Evolutionary conservation across 352 stramenopile species (phyloP).

Genomic region (Phytophthora constricta): DNA sequence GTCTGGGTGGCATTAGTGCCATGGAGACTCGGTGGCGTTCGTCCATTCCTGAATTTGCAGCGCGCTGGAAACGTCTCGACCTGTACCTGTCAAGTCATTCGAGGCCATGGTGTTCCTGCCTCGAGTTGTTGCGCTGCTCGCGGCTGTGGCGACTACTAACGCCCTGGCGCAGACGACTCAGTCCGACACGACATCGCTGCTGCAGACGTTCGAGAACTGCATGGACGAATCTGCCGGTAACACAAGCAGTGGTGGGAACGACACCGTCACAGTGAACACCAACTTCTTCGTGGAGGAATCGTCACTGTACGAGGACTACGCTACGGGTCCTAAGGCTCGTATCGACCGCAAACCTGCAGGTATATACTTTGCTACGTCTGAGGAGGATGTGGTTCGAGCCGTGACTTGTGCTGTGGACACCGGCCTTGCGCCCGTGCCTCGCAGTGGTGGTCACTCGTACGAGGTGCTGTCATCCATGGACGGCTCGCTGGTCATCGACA

Average conservation of each 20-base stretch:
- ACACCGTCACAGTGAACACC: slow-evolving; percentile 23
- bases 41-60: slow-evolving; percentile 32
- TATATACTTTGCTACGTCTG: slow-evolving; percentile 54
- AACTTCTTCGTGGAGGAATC: slow-evolving; percentile 49
- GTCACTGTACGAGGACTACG: slow-evolving; percentile 49
- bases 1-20: not conserved
- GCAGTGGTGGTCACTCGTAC: slow-evolving; percentile 61
- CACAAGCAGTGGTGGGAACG: slow-evolving; percentile 15
- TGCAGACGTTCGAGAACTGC: slow-evolving; percentile 38
- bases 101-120: slow-evolving; percentile 25
- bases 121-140: slow-evolving; percentile 20
- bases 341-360: slow-evolving; percentile 50
- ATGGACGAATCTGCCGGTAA: slow-evolving; percentile 23
- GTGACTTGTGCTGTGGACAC: slow-evolving; percentile 46
- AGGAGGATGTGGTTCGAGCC: slow-evolving; percentile 51
- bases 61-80: slow-evolving; percentile 13
- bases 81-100: slow-evolving; percentile 1
- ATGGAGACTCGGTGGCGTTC: not conserved
- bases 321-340: slow-evolving; percentile 55
- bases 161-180: slow-evolving; percentile 18
- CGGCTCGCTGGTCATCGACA: slow-evolving; percentile 60
- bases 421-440: slow-evolving; percentile 46
- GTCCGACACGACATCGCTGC: slow-evolving; percentile 5
- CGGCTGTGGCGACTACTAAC: slow-evolving; percentile 12
- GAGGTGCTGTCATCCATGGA: slow-evolving; percentile 66